Percentiles rank a stretch among this genome's conserved stretches.
These are phyloP conservation scores for Cystodermella granulosa DNA, from an alignment of 1,284 basidiomycete species.

Conservation along the genomic window DNA sequence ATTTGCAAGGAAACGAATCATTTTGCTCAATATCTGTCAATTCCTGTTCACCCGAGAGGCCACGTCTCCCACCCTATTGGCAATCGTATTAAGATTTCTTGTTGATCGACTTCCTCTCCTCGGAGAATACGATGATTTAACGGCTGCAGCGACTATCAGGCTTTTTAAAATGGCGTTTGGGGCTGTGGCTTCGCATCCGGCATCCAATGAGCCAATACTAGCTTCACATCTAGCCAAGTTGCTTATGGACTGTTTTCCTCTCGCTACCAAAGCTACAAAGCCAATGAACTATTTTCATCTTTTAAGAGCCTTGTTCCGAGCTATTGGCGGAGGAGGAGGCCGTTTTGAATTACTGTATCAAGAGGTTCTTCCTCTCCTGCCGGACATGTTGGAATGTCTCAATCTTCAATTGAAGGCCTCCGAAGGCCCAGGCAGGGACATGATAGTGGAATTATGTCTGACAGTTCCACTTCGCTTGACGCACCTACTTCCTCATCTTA, in stretches of 20 bases:
- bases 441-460: constrained; percentile 95
- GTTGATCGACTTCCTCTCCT: constrained; percentile 79
- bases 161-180: constrained; percentile 97
- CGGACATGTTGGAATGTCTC: constrained; percentile 94
- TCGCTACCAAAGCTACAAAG: constrained; percentile 87
- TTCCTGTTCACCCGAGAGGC: constrained; percentile 79
- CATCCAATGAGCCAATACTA: constrained; percentile 84
- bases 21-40: constrained; percentile 84
- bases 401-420: constrained; percentile 86
- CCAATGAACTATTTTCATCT: constrained; percentile 93
- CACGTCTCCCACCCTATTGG: constrained; percentile 87
- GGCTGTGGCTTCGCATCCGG: constrained; percentile 78
- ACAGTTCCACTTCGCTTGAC: constrained; percentile 95
- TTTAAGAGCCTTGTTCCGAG: constrained; percentile 91
- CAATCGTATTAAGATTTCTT: constrained; percentile 86
- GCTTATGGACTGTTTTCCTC: constrained; percentile 95
- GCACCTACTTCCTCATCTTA: constrained; percentile 91
- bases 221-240: constrained; percentile 90
- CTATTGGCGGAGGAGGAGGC: constrained; percentile 92
- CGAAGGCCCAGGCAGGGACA: constrained; percentile 72
- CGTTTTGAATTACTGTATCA: constrained; percentile 94
- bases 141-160: constrained; percentile 77
- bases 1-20: constrained; percentile 69
- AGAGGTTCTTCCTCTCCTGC: constrained; percentile 91
- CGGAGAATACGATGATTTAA: constrained; percentile 81